Conservation (phyloP, 75 land plant species). For the Pseudotsuga menziesii region DNA sequence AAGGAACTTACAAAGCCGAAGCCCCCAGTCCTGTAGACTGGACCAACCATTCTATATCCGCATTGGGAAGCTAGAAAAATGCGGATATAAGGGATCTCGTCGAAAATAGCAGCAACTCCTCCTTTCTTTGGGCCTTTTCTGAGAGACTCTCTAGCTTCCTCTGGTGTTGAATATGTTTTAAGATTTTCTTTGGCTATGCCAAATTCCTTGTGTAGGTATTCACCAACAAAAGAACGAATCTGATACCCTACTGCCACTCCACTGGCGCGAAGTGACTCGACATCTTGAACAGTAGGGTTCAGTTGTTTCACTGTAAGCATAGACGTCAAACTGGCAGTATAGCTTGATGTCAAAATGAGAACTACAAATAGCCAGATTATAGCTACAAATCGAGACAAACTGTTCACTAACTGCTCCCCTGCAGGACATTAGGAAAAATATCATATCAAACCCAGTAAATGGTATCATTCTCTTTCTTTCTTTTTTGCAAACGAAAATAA, state of each 20-base stretch:
- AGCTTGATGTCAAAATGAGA: constrained; percentile 43
- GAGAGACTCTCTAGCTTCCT: constrained; percentile 33
- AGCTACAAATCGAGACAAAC: constrained; percentile 21
- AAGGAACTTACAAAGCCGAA: constrained; percentile 51
- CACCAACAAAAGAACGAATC: constrained; percentile 27
- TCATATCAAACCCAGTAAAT: background rate
- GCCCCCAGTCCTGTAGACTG: constrained; percentile 24
- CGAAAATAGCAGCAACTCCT: constrained; percentile 61
- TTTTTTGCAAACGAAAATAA: too few relatives aligned
- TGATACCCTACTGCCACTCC: constrained; percentile 29
- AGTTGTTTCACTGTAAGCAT: constrained; percentile 62
- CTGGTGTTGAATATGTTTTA: constrained; percentile 16
- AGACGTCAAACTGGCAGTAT: constrained; percentile 73
- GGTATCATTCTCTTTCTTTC: background rate
- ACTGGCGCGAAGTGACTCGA: constrained; percentile 10
- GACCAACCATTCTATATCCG: constrained; percentile 24
- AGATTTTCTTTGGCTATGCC: constrained; percentile 2
- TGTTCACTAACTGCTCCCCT: constrained; percentile 64
- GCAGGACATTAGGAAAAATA: background rate
- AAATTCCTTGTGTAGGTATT: constrained; percentile 6
- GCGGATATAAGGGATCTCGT: constrained; percentile 59
- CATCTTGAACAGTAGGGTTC: constrained; percentile 35
- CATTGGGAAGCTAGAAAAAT: constrained; percentile 48
- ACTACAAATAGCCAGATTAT: constrained; percentile 41
- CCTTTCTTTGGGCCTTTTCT: constrained; percentile 38